phyloP scores from a whole-genome alignment of 805 yeast species.

The Kluyveromyces lactis region DNA sequence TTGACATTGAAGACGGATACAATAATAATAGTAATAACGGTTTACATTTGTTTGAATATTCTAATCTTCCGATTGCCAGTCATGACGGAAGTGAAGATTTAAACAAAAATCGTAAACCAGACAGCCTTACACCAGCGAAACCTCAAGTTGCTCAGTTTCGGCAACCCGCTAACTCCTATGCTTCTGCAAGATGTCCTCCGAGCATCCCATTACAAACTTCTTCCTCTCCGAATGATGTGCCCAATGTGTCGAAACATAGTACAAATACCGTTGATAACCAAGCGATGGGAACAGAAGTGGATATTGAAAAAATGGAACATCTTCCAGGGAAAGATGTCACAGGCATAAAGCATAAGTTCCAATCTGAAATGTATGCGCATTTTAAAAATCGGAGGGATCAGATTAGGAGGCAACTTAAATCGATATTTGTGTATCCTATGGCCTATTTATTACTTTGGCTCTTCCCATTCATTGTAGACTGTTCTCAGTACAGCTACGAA shows the following conservation, averaged over 20 bases:
- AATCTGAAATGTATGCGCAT: constrained; percentile 49
- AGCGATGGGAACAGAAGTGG: not conserved
- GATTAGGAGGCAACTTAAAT: constrained; percentile 69
- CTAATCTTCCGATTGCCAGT: not conserved
- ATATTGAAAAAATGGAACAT: not conserved
- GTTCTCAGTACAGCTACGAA: constrained; percentile 45
- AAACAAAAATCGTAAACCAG: too few relatives aligned
- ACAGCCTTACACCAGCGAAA: not conserved
- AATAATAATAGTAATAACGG: constrained; percentile 1
- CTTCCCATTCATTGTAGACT: constrained; percentile 64
- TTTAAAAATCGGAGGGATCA: constrained; percentile 55
- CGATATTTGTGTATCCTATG: constrained; percentile 76
- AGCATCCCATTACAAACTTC: too few relatives aligned
- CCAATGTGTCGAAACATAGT: too few relatives aligned
- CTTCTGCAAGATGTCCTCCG: too few relatives aligned
- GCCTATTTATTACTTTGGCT: constrained; percentile 78
- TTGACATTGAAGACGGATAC: constrained; percentile 4
- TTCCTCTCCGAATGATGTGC: too few relatives aligned
- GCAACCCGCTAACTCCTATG: too few relatives aligned
- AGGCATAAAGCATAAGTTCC: constrained; percentile 34
- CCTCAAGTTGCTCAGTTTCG: too few relatives aligned
- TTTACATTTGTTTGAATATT: not conserved
- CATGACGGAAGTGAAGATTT: not conserved
- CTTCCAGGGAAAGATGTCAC: constrained; percentile 9
- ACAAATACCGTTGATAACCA: too few relatives aligned